Evolutionary conservation across 805 yeast genomes (phyloP).

Genomic region (Sugiyamaella valdiviana): DNA sequence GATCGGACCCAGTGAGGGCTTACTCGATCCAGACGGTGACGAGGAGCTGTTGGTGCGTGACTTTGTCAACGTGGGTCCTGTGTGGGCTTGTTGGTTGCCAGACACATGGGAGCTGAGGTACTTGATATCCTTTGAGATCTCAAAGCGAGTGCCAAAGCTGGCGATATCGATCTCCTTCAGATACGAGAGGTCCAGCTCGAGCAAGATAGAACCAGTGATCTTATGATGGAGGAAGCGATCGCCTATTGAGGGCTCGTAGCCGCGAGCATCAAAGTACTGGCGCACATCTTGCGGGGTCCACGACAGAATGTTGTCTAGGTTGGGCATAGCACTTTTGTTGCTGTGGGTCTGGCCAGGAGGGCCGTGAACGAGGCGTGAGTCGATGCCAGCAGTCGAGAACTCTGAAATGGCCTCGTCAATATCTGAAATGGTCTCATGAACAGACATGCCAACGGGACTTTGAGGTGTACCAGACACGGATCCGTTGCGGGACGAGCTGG

Average conservation of each 20-base stretch:
- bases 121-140: slow-evolving; percentile 83
- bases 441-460: slow-evolving; percentile 9
- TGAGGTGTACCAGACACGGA: background rate
- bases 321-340: slow-evolving; percentile 11
- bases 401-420: slow-evolving; percentile 37
- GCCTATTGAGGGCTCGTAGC: slow-evolving; percentile 70
- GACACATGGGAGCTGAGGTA: slow-evolving; percentile 33
- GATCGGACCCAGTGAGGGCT: background rate
- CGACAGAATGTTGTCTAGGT: slow-evolving; percentile 23
- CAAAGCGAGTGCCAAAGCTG: slow-evolving; percentile 93
- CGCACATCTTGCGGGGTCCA: slow-evolving; percentile 91
- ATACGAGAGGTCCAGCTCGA: slow-evolving; percentile 79
- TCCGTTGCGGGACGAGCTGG: background rate
- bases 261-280: slow-evolving; percentile 62
- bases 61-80: slow-evolving; percentile 1
- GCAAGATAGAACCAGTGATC: slow-evolving; percentile 76
- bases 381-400: slow-evolving; percentile 19
- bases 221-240: slow-evolving; percentile 80
- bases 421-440: slow-evolving; percentile 30
- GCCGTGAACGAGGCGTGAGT: slow-evolving; percentile 16
- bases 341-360: slow-evolving; percentile 1
- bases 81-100: background rate
- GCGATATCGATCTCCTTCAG: slow-evolving; percentile 87
- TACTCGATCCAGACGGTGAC: background rate
- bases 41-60: background rate